Conservation (phyloP, 306 rosid species). For the Cyclanthera cordifolia region DNA sequence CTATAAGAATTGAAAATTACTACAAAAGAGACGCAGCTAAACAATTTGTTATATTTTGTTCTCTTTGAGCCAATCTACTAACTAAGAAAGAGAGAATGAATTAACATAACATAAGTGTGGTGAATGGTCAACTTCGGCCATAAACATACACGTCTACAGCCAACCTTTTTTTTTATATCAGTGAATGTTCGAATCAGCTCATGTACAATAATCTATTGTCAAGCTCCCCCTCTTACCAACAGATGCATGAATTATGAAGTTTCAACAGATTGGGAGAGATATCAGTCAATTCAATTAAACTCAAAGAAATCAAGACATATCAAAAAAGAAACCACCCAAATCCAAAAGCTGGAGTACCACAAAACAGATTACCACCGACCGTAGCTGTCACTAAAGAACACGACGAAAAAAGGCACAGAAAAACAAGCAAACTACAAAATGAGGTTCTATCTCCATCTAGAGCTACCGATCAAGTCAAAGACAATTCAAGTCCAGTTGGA, state of each 20-base stretch:
- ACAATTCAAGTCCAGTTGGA: neutral
- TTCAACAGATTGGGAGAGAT: neutral
- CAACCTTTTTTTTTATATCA: too few relatives aligned
- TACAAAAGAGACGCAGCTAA: neutral
- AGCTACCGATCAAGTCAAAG: constrained; percentile 3
- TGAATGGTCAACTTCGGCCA: neutral
- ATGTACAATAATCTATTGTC: neutral
- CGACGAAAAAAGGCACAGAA: neutral
- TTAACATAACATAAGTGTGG: neutral
- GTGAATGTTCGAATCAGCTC: too few relatives aligned
- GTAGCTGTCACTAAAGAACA: neutral
- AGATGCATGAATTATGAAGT: constrained; percentile 4
- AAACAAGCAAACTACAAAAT: neutral
- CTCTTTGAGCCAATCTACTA: neutral
- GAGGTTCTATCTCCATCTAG: neutral
- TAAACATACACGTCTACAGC: neutral
- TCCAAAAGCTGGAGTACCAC: constrained; percentile 4
- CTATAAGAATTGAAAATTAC: neutral
- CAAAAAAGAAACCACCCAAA: neutral
- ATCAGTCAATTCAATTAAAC: neutral
- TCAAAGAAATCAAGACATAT: too few relatives aligned
- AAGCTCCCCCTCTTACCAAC: neutral
- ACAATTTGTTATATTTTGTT: neutral
- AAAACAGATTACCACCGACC: neutral
- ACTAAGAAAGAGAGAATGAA: neutral